Conservation (phyloP, 768 basidiomycete species). For the Psilocybe sp. region DNA sequence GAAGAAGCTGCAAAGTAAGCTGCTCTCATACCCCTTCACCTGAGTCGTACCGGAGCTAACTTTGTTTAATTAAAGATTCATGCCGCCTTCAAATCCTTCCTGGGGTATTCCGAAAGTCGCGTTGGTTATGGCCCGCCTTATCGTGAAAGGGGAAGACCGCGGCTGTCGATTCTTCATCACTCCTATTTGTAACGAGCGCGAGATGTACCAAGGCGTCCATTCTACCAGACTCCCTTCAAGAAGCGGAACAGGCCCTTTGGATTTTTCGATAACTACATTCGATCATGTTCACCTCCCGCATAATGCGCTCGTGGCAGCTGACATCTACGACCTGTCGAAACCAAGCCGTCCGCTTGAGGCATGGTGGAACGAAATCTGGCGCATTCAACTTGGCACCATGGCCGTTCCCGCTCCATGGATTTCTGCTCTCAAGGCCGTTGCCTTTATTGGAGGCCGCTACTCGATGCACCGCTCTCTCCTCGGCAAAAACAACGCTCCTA, state of each 20-base stretch:
- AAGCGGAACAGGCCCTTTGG: slow-evolving; percentile 51
- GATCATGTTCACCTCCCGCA: slow-evolving; percentile 49
- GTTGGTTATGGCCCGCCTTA: slow-evolving; percentile 53
- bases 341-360: slow-evolving; percentile 42
- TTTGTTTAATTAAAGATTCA: slow-evolving; percentile 38
- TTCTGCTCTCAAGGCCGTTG: slow-evolving; percentile 48
- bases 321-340: slow-evolving; percentile 35
- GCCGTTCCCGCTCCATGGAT: slow-evolving; percentile 48
- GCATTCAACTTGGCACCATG: slow-evolving; percentile 53
- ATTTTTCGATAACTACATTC: slow-evolving; percentile 57
- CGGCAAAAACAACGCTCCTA: slow-evolving; percentile 36
- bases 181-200: slow-evolving; percentile 47
- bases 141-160: slow-evolving; percentile 47
- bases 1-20: slow-evolving; percentile 59
- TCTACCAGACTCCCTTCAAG: slow-evolving; percentile 50
- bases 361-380: slow-evolving; percentile 57
- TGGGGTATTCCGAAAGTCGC: slow-evolving; percentile 55
- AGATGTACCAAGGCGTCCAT: slow-evolving; percentile 52
- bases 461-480: slow-evolving; percentile 52
- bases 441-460: slow-evolving; percentile 57
- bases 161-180: slow-evolving; percentile 56
- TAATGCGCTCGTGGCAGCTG: slow-evolving; percentile 46
- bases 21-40: not conserved
- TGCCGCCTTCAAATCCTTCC: slow-evolving; percentile 54
- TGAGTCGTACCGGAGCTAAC: slow-evolving; percentile 1